Evolutionary conservation across 306 rosid species (phyloP).

Genomic region (Echinosophora koreensis): DNA sequence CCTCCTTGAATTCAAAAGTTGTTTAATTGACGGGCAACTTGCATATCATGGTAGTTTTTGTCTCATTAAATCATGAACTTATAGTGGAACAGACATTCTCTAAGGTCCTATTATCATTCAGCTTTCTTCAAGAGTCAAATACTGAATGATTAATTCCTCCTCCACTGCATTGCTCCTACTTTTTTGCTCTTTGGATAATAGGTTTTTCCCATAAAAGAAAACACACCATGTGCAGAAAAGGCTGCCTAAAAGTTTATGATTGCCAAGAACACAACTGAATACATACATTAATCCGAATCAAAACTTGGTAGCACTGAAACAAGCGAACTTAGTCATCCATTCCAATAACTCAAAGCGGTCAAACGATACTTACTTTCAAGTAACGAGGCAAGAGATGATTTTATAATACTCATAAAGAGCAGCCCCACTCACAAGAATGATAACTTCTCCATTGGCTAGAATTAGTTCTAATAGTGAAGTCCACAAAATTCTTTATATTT

Average conservation of each 20-base stretch:
- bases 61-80: conserved; percentile 37
- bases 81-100: conserved; percentile 34
- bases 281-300: background rate
- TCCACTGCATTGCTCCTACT: conserved; percentile 2
- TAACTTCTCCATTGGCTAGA: too few species aligned
- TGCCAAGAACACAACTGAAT: background rate
- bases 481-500: too few species aligned
- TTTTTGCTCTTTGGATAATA: background rate
- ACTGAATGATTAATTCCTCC: conserved; percentile 35
- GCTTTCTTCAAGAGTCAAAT: conserved; percentile 38
- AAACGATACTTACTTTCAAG: conserved; percentile 7
- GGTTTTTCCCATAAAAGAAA: conserved; percentile 11
- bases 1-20: conserved; percentile 44
- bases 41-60: conserved; percentile 3
- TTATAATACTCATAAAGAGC: background rate
- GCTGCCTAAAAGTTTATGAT: background rate
- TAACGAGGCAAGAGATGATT: background rate
- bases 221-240: background rate
- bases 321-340: background rate
- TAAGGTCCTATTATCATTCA: conserved; percentile 27
- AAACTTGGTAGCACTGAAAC: background rate
- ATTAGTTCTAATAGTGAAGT: too few species aligned
- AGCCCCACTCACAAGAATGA: background rate
- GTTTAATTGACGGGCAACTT: conserved; percentile 34
- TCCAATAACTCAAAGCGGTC: conserved; percentile 18